Conservation (phyloP, 2,329 filamentous ascomycete species). For the Sporothrix brunneoviolacea region DNA sequence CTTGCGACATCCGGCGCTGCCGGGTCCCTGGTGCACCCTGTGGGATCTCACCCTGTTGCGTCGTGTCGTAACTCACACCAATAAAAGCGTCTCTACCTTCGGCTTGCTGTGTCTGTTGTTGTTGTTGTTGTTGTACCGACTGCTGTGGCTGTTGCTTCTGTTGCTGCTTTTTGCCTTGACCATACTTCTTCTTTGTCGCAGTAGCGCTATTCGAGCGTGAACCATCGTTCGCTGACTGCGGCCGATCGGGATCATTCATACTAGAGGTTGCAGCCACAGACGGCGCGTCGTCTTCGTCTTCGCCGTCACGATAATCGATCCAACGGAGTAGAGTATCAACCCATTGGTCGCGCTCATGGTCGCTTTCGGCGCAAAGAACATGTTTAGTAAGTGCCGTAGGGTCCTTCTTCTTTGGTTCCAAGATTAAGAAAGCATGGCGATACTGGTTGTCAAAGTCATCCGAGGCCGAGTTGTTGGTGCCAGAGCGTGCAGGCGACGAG, state of each 20-base stretch:
- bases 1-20: slow-evolving; percentile 19
- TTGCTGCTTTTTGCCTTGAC: slow-evolving; percentile 37
- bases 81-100: slow-evolving; percentile 41
- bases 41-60: slow-evolving; percentile 42
- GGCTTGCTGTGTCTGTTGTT: too few relatives aligned
- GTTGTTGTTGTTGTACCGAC: slow-evolving; percentile 18
- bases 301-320: slow-evolving; percentile 66
- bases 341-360: slow-evolving; percentile 87
- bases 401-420: slow-evolving; percentile 96
- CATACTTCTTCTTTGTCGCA: slow-evolving; percentile 37
- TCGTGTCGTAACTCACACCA: slow-evolving; percentile 52
- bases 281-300: slow-evolving; percentile 41
- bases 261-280: background rate
- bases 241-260: slow-evolving; percentile 34
- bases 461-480: slow-evolving; percentile 31
- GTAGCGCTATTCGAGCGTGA: background rate
- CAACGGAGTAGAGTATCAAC: slow-evolving; percentile 84
- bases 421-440: slow-evolving; percentile 87
- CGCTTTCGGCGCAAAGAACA: slow-evolving; percentile 91
- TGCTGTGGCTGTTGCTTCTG: slow-evolving; percentile 27
- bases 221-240: slow-evolving; percentile 29
- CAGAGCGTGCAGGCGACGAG: slow-evolving; percentile 50
- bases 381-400: slow-evolving; percentile 82
- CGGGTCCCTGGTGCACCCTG: slow-evolving; percentile 12
- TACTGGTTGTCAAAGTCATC: slow-evolving; percentile 91